Evolutionary conservation across 768 basidiomycete genomes (phyloP).

Genomic region (Podaxis pistillaris): DNA sequence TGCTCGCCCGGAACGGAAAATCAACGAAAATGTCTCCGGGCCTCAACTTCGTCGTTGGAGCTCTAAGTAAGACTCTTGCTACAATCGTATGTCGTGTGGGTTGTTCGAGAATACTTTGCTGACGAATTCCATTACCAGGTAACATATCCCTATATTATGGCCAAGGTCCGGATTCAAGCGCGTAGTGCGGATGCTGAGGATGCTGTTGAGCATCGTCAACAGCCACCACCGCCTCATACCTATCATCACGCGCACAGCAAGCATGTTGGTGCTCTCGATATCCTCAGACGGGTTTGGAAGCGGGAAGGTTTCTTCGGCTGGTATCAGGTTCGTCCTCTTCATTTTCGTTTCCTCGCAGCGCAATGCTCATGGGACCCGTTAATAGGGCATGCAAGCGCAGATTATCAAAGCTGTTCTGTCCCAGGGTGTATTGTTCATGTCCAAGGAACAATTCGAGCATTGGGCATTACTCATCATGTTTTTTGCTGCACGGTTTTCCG

Average conservation of each 20-base stretch:
- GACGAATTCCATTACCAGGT: conserved; percentile 46
- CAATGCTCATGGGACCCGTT: too few relatives aligned
- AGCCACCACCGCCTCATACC: conserved; percentile 34
- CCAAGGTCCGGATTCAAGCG: conserved; percentile 94
- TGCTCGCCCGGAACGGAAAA: conserved; percentile 51
- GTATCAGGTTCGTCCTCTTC: conserved; percentile 73
- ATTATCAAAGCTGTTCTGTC: conserved; percentile 94
- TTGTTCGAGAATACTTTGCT: not conserved
- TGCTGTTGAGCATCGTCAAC: conserved; percentile 35
- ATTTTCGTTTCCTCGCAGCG: not conserved
- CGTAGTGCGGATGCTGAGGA: conserved; percentile 61
- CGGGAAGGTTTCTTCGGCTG: conserved; percentile 86
- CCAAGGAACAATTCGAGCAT: conserved; percentile 95
- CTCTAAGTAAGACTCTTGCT: conserved; percentile 91
- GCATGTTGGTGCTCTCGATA: conserved; percentile 73
- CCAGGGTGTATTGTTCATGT: conserved; percentile 94
- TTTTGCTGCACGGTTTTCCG: conserved; percentile 40
- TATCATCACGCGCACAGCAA: conserved; percentile 45
- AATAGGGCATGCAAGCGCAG: conserved; percentile 93
- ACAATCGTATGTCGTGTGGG: conserved; percentile 70
- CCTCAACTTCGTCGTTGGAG: conserved; percentile 83
- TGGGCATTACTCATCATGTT: conserved; percentile 78
- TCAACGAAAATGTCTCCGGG: conserved; percentile 71
- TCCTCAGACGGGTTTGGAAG: conserved; percentile 69
- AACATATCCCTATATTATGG: conserved; percentile 95